Evolutionary conservation across 73 alveolate genomes (phyloP).

Genomic region (Paramecium octaurelia): DNA sequence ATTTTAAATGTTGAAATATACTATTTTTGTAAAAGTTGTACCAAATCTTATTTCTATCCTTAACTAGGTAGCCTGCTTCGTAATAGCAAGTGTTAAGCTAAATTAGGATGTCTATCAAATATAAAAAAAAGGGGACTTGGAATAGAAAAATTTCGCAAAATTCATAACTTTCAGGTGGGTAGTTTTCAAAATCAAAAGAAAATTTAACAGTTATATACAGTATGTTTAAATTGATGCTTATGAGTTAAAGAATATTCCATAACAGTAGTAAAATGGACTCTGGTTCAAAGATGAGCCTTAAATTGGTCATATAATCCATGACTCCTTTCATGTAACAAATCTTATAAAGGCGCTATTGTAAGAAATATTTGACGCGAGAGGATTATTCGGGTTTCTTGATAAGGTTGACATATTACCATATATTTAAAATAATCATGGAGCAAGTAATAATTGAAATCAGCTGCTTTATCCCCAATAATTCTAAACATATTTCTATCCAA

Average conservation of each 20-base stretch:
- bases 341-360: background rate
- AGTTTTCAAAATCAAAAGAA: conserved; percentile 16
- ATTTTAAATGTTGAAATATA: background rate
- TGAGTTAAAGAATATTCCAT: background rate
- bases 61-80: conserved; percentile 14
- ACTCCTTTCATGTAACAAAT: background rate
- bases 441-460: background rate
- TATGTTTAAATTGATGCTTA: background rate
- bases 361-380: background rate
- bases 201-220: conserved; percentile 18
- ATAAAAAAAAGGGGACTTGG: background rate
- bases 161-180: background rate
- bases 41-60: conserved; percentile 15
- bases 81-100: background rate
- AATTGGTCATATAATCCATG: background rate
- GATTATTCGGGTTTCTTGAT: conserved; percentile 5
- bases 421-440: conserved; percentile 25
- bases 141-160: background rate
- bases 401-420: background rate
- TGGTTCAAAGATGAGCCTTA: background rate
- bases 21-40: background rate
- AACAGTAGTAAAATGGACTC: background rate
- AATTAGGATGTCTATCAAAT: background rate
- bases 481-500: conserved; percentile 18
- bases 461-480: conserved; percentile 31